A percentile compares a stretch with the other conserved stretches of the same genome.
Evolutionary conservation across 108 stramenopile genomes (phyloP).

Genomic region (Cyclotella sp.): DNA sequence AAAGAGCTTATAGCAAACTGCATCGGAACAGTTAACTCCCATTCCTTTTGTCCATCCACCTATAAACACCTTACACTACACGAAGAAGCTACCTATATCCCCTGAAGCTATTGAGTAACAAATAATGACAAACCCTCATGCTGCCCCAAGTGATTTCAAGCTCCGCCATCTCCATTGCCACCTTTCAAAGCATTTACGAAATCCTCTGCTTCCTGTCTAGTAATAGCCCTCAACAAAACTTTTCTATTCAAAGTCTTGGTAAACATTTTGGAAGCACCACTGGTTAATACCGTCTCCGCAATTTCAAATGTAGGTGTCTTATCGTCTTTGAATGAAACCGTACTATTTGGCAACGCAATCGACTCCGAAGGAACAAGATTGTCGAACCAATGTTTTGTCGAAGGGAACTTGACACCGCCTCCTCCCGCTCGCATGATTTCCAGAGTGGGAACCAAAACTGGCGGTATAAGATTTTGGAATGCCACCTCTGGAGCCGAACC

Average conservation of each 20-base stretch:
- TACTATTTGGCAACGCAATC: slow-evolving; percentile 67
- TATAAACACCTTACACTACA: no score
- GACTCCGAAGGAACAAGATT: slow-evolving; percentile 71
- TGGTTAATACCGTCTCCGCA: slow-evolving; percentile 55
- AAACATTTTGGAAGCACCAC: slow-evolving; percentile 68
- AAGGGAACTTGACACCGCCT: slow-evolving; percentile 39
- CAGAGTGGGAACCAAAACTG: slow-evolving; percentile 64
- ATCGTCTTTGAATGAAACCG: slow-evolving; percentile 51
- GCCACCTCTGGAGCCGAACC: slow-evolving; percentile 82
- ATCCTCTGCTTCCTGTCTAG: slow-evolving; percentile 64
- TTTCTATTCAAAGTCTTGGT: slow-evolving; percentile 63
- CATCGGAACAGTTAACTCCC: no score
- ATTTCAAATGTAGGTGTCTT: slow-evolving; percentile 65
- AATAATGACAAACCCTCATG: not conserved
- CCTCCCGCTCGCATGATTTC: slow-evolving; percentile 38
- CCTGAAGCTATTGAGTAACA: no score
- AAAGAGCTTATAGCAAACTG: no score
- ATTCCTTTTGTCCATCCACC: no score
- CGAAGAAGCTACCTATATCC: no score
- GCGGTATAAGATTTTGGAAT: slow-evolving; percentile 71
- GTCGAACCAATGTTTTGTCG: slow-evolving; percentile 69
- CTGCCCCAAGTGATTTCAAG: not conserved
- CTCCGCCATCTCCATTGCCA: no score
- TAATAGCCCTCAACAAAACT: slow-evolving; percentile 59
- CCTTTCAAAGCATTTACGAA: slow-evolving; percentile 65